Conservation (phyloP, 164 flowering plant genomes). For the Houttuynia cordata region DNA sequence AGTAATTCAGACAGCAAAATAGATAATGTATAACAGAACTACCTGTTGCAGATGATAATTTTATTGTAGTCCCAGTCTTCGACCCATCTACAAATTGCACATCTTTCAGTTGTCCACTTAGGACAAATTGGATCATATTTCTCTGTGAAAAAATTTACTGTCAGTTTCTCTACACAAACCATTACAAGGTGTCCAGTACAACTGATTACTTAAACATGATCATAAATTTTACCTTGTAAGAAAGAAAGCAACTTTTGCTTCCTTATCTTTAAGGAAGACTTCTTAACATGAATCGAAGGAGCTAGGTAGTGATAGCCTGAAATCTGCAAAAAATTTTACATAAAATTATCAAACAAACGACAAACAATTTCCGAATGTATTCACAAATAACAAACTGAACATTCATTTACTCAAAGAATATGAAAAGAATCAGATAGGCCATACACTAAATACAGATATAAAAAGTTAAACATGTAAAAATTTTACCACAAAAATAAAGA, state of each 20-base stretch:
- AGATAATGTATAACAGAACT: neutral
- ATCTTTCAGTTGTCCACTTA: slow-evolving; percentile 97
- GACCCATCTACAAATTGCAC: slow-evolving; percentile 98
- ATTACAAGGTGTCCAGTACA: neutral
- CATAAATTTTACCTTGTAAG: slow-evolving; percentile 46
- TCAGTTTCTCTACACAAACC: neutral
- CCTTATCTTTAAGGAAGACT: slow-evolving; percentile 55
- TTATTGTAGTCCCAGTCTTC: slow-evolving; percentile 99
- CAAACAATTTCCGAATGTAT: neutral
- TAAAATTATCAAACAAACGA: neutral
- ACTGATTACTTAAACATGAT: neutral
- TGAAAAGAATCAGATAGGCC: no score
- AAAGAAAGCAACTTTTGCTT: slow-evolving; percentile 69
- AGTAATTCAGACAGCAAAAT: no score
- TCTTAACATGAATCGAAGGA: slow-evolving; percentile 30
- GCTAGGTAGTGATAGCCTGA: slow-evolving; percentile 53
- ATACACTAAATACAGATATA: no score
- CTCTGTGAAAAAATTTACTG: slow-evolving; percentile 33
- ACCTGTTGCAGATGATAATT: slow-evolving; percentile 96
- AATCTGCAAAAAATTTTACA: slow-evolving; percentile 49
- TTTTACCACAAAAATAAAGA: no score
- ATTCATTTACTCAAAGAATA: no score
- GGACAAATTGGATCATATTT: slow-evolving; percentile 78
- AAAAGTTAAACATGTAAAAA: no score
- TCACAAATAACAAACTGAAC: neutral